Base-by-base conservation (phyloP, 768 basidiomycete genomes). In the Lactarius hatsudake region DNA sequence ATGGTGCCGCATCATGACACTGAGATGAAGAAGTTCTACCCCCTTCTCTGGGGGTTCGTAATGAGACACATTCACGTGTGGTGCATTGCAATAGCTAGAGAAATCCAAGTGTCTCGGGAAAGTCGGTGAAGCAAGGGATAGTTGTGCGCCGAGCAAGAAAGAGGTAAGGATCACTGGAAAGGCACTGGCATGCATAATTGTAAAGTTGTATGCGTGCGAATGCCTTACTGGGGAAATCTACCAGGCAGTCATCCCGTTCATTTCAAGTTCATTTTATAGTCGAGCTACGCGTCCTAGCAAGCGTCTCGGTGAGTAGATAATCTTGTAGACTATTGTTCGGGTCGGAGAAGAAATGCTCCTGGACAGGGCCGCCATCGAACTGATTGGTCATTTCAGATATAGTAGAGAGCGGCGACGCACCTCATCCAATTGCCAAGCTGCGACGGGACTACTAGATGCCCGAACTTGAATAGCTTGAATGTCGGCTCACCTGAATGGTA, bases 61-160 rank as follows among this genome's bases (percentile, higher is more conserved):
- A 77, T 76, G 59, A 55, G 71, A 72, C 3, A 73, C 70, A 63
- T 78, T 80, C 64, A 81, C 79, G 60, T 81, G 82, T 0, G 82
- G 80, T 0, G 82, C 82, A 57, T 83, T 83, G 73, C 82, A 83
- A 66, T 83, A 83, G 59, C 81, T 81, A 74, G 82, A 82, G 13
- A 80, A 81, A 74, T 81, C 77, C 81, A 80, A 81, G 0, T 81
- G 78, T 10, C 75, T 67, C 60, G 68, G 26, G 1, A 64, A 61
- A 17, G 81, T 28, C 6, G 45, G 23, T 28, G 40, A n/a, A 43
- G 64, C 34, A n/a, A 65, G 30, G 28, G 23, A 30, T 34, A 51
- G 40, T 13, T n/a, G 64, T 12, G 23, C 38, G 3, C 59, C 20
- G 28, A 65, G 32, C 6, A 65, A 30, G 26, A 65, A 43, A 7